A percentile compares a stretch with the other conserved stretches of the same genome.
Evolutionary conservation across 1,139 yeast genomes (phyloP).

Genomic region (Blastobotrys capitulatus): DNA sequence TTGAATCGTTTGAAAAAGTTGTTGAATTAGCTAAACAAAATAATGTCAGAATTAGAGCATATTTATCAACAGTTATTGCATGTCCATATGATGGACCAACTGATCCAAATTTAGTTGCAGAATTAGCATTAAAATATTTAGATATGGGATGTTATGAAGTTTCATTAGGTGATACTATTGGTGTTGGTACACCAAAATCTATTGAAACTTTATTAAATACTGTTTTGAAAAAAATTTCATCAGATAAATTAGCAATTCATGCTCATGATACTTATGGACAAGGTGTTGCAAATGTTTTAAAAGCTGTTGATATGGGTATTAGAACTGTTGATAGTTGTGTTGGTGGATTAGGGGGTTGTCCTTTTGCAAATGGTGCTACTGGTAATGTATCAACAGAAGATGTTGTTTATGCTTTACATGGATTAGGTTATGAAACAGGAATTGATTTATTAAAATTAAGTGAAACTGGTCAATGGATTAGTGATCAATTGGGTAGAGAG

Average conservation of each 20-base stretch:
- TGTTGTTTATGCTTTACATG: slow-evolving; percentile 34
- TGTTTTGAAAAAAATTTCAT: slow-evolving; percentile 26
- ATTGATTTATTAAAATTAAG: slow-evolving; percentile 28
- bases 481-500: slow-evolving; percentile 24
- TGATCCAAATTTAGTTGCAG: slow-evolving; percentile 30
- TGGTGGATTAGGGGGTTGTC: slow-evolving; percentile 37
- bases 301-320: slow-evolving; percentile 33
- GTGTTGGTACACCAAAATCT: slow-evolving; percentile 33
- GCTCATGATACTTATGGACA: slow-evolving; percentile 38
- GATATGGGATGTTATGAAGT: slow-evolving; percentile 36
- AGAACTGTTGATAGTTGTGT: slow-evolving; percentile 33
- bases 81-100: slow-evolving; percentile 37
- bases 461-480: slow-evolving; percentile 32
- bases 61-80: slow-evolving; percentile 33
- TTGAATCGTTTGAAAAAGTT: slow-evolving; percentile 27
- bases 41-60: slow-evolving; percentile 30
- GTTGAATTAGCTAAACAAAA: slow-evolving; percentile 25
- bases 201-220: slow-evolving; percentile 26
- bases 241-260: slow-evolving; percentile 32
- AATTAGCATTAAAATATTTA: slow-evolving; percentile 26
- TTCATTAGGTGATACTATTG: slow-evolving; percentile 36
- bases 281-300: slow-evolving; percentile 34
- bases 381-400: slow-evolving; percentile 37
- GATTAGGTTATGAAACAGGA: slow-evolving; percentile 33
- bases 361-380: slow-evolving; percentile 36